Base-by-base conservation (phyloP, 2,329 filamentous ascomycete genomes). In the Exophiala phaeomuriformis region DNA sequence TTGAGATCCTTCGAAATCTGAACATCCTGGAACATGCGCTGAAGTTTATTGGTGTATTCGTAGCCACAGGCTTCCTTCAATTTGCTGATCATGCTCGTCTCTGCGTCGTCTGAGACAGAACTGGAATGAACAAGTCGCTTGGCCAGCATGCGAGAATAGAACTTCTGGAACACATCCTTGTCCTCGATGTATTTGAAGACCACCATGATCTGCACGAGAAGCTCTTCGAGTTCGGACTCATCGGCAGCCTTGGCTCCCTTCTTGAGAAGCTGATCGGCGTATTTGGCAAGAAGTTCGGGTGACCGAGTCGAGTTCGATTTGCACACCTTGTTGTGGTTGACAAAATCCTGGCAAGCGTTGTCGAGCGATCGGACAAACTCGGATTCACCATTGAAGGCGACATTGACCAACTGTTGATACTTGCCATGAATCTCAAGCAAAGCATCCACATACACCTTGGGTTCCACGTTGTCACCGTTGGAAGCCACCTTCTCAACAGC, bases 141-240 rank as follows among this genome's bases (percentile, higher is more conserved):
- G 47, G 93, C 93, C 64, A 98, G 76, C 85, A 95, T 95, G 59
- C 90, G 87, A 1, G 91, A 95, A 73, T 98, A 98, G 73, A 96
- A 98, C 71, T 97, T 98, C 71, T 97, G 93, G 79, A 98, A 98
- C 3, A 98, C 94, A 66, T 98, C 93, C 77, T 98, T 98, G 73
- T 98, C 94, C 69, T 98, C 93, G 60, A 98, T 97, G 72, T 98
- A 98, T 75, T 97, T 97, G 81, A 98, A 98, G 51, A 98, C 89
- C 1, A 91, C 96, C 93, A 98, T 98, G 65, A 98, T 93, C 69
- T 96, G 88, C 19, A 82, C 83, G 31, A 97, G 76, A 32, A 89
- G 86, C 61, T 86, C 85, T 72, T 98, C 93, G 64, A 97, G 79
- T 66, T 98, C 91, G 32, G 88, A 86, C 67, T 98, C 93, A 67